These are phyloP conservation scores for Zygotorulaspora mrakii DNA, from an alignment of 1,139 yeast species.

Conservation along the genomic window DNA sequence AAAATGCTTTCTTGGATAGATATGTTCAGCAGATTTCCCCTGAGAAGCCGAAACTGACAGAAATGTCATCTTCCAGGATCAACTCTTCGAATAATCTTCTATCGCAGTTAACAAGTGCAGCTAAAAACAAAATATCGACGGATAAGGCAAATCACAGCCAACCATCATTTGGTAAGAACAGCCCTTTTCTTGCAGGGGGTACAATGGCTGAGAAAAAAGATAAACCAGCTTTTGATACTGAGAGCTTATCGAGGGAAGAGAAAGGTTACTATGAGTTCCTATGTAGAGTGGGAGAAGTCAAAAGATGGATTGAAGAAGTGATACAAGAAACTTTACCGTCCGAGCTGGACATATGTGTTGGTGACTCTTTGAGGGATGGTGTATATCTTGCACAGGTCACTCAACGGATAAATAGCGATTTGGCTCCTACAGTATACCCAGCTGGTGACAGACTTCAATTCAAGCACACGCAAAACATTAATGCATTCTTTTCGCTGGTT, in stretches of 20 bases:
- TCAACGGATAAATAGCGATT: constrained; percentile 62
- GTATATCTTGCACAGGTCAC: constrained; percentile 79
- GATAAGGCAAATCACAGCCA: constrained; percentile 6
- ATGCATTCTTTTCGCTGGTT: constrained; percentile 71
- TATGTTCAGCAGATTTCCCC: constrained; percentile 27
- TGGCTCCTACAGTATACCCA: constrained; percentile 53
- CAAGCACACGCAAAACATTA: constrained; percentile 90
- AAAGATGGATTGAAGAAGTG: constrained; percentile 65
- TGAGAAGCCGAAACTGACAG: constrained; percentile 17
- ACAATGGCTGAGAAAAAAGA: not conserved
- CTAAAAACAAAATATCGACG: not conserved
- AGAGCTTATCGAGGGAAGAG: constrained; percentile 23
- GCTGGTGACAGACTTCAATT: constrained; percentile 64
- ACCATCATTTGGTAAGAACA: not conserved
- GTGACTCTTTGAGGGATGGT: constrained; percentile 72
- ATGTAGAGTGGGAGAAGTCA: constrained; percentile 85
- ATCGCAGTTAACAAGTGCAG: constrained; percentile 2
- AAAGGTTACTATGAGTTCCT: constrained; percentile 72
- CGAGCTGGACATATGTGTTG: constrained; percentile 50
- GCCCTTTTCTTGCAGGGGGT: constrained; percentile 3
- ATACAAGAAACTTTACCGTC: constrained; percentile 51
- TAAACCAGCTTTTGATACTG: constrained; percentile 13
- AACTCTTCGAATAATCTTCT: constrained; percentile 19
- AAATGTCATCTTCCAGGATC: constrained; percentile 25
- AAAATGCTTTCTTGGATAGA: constrained; percentile 28